Conservation (phyloP, 352 stramenopile genomes). For the Phytophthora palmivora region DNA sequence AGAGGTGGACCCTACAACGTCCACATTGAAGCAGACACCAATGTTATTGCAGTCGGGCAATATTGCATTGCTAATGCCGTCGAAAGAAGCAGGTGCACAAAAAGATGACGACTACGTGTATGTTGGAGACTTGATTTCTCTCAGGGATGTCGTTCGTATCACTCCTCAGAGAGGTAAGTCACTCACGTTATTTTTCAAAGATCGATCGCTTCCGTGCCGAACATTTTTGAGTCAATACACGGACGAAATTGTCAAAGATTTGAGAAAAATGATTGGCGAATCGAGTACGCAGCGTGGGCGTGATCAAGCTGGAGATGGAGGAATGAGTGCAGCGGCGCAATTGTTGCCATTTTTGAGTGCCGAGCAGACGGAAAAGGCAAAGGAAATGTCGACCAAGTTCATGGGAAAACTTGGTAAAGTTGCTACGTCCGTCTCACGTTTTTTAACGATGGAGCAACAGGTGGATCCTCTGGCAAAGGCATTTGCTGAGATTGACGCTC, state of each 20-base stretch:
- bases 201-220: conserved; percentile 60
- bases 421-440: conserved; percentile 64
- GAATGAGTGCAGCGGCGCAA: conserved; percentile 41
- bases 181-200: conserved; percentile 84
- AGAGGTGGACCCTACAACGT: conserved; percentile 67
- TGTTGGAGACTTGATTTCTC: conserved; percentile 67
- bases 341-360: conserved; percentile 72
- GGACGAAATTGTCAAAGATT: conserved; percentile 69
- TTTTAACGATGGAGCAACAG: conserved; percentile 46
- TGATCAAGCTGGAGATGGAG: conserved; percentile 32
- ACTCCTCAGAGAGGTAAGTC: conserved; percentile 80
- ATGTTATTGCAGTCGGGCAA: conserved; percentile 78
- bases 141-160: conserved; percentile 77
- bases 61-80: conserved; percentile 60
- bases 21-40: conserved; percentile 58
- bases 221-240: conserved; percentile 79
- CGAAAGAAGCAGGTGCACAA: conserved; percentile 12
- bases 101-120: conserved; percentile 59
- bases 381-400: conserved; percentile 85
- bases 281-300: conserved; percentile 43
- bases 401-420: conserved; percentile 76
- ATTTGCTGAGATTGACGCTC: conserved; percentile 58
- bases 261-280: conserved; percentile 69
- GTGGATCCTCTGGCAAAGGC: conserved; percentile 45
- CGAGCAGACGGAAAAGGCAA: conserved; percentile 79